Evolutionary conservation across 2,329 filamentous ascomycete species (phyloP).

Genomic region (Claviceps sp.): DNA sequence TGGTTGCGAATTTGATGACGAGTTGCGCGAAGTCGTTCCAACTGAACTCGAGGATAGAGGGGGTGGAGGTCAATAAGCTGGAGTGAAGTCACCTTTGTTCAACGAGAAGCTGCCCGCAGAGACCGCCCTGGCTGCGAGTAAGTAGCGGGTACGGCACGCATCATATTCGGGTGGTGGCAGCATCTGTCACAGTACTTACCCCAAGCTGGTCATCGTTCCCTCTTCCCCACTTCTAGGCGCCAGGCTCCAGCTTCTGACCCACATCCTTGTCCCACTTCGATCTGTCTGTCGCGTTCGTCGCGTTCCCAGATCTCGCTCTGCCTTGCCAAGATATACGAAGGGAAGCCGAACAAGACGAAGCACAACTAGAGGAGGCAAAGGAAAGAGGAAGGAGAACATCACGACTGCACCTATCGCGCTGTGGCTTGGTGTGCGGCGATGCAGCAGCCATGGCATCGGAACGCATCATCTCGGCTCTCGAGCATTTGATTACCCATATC

Average conservation of each 20-base stretch:
- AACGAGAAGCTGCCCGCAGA: constrained; percentile 16
- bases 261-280: constrained; percentile 4
- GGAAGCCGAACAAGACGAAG: background rate
- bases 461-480: constrained; percentile 67
- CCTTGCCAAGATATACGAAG: background rate
- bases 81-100: constrained; percentile 15
- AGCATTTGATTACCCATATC: constrained; percentile 63
- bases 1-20: constrained; percentile 26
- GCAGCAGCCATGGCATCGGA: constrained; percentile 44
- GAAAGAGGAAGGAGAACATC: background rate
- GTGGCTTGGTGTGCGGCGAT: constrained; percentile 26
- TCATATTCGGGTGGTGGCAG: background rate
- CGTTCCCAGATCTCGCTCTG: constrained; percentile 10
- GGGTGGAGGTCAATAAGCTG: constrained; percentile 16
- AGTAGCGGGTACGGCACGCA: background rate
- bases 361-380: background rate
- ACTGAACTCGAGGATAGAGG: constrained; percentile 13
- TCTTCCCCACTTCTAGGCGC: constrained; percentile 4
- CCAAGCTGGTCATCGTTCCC: constrained; percentile 2
- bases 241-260: background rate
- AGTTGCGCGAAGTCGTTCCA: constrained; percentile 10
- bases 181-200: constrained; percentile 11
- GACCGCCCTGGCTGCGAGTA: background rate
- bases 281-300: constrained; percentile 12
- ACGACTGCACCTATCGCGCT: background rate